Conservation (phyloP, 139 green algal species). For the Micractinium conductrix region DNA sequence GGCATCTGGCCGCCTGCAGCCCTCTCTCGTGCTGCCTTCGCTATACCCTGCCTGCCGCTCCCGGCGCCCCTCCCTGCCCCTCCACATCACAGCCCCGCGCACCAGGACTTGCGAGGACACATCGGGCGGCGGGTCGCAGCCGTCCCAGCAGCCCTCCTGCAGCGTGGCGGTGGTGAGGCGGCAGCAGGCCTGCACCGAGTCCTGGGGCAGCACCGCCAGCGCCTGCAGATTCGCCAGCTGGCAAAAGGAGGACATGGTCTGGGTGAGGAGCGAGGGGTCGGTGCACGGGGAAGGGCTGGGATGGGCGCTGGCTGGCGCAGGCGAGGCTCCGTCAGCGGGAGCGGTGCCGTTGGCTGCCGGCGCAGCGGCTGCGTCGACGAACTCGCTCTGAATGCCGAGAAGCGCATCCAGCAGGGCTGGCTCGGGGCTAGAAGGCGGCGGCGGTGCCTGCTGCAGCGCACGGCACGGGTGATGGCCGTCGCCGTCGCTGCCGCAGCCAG, state of each 20-base stretch:
- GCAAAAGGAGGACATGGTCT: constrained; percentile 24
- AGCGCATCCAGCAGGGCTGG: not conserved
- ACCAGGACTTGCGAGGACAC: not conserved
- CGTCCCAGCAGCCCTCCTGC: constrained; percentile 14
- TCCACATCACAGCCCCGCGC: not conserved
- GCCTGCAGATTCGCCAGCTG: not conserved
- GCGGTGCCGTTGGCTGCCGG: not conserved
- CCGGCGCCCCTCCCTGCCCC: not conserved
- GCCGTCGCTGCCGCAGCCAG: no score
- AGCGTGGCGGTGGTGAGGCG: constrained; percentile 14
- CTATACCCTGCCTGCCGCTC: no score
- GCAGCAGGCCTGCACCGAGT: constrained; percentile 27
- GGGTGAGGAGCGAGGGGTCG: constrained; percentile 9
- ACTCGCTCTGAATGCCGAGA: not conserved
- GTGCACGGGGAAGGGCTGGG: not conserved
- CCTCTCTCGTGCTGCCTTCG: no score
- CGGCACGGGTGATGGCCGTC: no score
- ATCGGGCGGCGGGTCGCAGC: not conserved
- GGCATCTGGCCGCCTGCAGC: not conserved
- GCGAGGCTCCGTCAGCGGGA: not conserved
- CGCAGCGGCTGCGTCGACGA: not conserved
- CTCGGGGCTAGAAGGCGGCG: no score
- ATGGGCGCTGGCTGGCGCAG: not conserved
- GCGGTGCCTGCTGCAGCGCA: no score
- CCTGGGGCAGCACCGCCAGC: not conserved